phyloP scores from a whole-genome alignment of 306 rosid genomes.

The Vicia sativa region DNA sequence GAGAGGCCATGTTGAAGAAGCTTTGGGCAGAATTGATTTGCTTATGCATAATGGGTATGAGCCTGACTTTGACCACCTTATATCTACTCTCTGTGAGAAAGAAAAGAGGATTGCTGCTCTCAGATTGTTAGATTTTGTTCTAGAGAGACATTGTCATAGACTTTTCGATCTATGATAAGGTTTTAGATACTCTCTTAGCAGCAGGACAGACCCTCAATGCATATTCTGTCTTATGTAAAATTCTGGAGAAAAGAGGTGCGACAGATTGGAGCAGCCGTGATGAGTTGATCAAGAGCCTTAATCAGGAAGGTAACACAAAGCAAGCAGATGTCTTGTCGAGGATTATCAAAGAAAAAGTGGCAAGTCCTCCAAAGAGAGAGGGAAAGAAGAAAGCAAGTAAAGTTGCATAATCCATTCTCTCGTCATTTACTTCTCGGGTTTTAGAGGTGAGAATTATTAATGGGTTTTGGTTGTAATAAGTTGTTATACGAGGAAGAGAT shows the following conservation, averaged over 20 bases:
- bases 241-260: constrained; percentile 76
- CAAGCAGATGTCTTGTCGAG: constrained; percentile 90
- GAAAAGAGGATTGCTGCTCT: constrained; percentile 88
- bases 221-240: constrained; percentile 77
- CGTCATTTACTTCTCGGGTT: constrained; percentile 29
- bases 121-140: constrained; percentile 80
- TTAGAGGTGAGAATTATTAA: constrained; percentile 44
- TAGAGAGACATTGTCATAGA: constrained; percentile 63
- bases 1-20: constrained; percentile 95
- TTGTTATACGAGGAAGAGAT: constrained; percentile 25
- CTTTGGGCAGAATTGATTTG: constrained; percentile 76
- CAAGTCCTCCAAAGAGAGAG: constrained; percentile 39
- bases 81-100: constrained; percentile 74
- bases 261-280: constrained; percentile 67
- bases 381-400: constrained; percentile 53
- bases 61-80: constrained; percentile 64
- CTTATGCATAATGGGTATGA: constrained; percentile 59
- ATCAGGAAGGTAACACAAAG: constrained; percentile 87
- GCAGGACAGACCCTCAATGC: constrained; percentile 90
- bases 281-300: constrained; percentile 76
- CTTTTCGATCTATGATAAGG: constrained; percentile 77
- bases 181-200: constrained; percentile 71
- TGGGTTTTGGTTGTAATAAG: constrained; percentile 42
- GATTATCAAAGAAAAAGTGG: constrained; percentile 59
- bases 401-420: constrained; percentile 45